Conservation (phyloP, 2,329 filamentous ascomycete genomes). For the Ascosphaera pollenicola region DNA sequence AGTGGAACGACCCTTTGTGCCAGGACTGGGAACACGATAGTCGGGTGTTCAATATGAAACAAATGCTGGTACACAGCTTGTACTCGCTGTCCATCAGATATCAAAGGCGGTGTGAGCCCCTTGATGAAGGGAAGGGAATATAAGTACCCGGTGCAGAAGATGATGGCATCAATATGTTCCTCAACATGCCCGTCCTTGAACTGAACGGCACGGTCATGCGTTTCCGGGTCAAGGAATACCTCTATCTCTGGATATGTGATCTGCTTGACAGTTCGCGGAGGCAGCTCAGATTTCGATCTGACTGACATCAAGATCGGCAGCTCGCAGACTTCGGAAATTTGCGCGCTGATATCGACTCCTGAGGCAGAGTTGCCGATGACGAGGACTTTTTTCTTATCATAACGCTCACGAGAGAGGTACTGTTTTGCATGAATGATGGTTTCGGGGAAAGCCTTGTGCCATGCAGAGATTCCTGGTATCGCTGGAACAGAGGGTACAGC, state of each 20-base stretch:
- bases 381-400: slow-evolving; percentile 48
- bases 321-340: slow-evolving; percentile 42
- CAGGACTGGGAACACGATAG: slow-evolving; percentile 53
- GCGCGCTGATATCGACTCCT: slow-evolving; percentile 59
- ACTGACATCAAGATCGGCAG: slow-evolving; percentile 42
- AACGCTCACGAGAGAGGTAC: slow-evolving; percentile 46
- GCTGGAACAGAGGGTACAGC: slow-evolving; percentile 44
- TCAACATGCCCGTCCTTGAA: slow-evolving; percentile 47
- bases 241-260: slow-evolving; percentile 32
- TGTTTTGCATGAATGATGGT: slow-evolving; percentile 55
- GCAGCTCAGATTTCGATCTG: slow-evolving; percentile 27
- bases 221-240: slow-evolving; percentile 29
- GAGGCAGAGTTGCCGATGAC: slow-evolving; percentile 72
- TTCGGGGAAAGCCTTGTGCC: slow-evolving; percentile 35
- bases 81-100: slow-evolving; percentile 48
- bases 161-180: slow-evolving; percentile 45
- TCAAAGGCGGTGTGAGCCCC: slow-evolving; percentile 29
- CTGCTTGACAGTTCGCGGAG: slow-evolving; percentile 25
- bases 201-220: slow-evolving; percentile 34
- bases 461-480: slow-evolving; percentile 36
- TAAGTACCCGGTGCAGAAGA: slow-evolving; percentile 83
- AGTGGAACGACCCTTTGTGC: slow-evolving; percentile 79
- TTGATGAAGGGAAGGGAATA: slow-evolving; percentile 58
- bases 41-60: slow-evolving; percentile 54
- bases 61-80: slow-evolving; percentile 58